These are phyloP conservation scores for Solanum medicagineum DNA, from an alignment of 257 asterid species.

Conservation along the genomic window DNA sequence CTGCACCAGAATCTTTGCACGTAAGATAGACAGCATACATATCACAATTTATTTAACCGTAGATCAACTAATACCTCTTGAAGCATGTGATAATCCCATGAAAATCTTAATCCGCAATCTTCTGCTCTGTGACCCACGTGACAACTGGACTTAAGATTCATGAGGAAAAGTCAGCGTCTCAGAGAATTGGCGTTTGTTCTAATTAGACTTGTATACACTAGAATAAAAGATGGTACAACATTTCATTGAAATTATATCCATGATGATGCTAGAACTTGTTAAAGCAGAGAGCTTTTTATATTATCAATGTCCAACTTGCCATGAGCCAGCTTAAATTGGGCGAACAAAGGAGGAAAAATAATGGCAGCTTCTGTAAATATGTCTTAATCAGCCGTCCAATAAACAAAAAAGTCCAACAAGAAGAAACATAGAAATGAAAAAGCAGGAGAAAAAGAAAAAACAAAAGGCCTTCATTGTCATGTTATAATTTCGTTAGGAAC, in stretches of 20 bases:
- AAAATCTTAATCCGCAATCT: neutral
- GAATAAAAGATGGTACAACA: neutral
- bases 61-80: neutral
- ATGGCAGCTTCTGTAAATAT: neutral
- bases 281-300: neutral
- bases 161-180: neutral
- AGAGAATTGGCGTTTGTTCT: neutral
- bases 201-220: neutral
- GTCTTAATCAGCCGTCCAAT: neutral
- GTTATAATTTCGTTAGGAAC: conserved; percentile 5
- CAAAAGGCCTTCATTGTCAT: neutral
- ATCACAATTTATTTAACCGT: neutral
- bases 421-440: neutral
- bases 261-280: neutral
- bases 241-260: neutral
- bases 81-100: neutral
- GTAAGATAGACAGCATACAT: neutral
- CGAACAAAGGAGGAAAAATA: neutral
- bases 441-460: neutral
- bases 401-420: conserved; percentile 12
- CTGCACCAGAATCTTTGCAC: neutral
- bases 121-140: neutral
- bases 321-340: neutral
- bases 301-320: neutral
- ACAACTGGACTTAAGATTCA: neutral